phyloP scores from a whole-genome alignment of 2,329 filamentous ascomycete genomes.

The Epichloe festucae region DNA sequence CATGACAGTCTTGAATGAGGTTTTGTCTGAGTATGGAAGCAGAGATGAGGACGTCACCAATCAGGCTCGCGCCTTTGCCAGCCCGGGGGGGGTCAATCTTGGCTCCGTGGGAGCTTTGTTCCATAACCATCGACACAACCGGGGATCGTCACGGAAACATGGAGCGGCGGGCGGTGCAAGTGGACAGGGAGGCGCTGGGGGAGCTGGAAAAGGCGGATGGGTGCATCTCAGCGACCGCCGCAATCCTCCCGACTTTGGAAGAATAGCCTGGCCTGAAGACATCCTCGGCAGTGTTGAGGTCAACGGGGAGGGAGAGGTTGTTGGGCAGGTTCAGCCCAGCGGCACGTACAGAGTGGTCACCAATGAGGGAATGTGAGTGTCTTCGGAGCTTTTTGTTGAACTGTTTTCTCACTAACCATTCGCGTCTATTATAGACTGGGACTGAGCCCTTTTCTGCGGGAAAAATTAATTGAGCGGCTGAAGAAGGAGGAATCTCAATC shows the following conservation, averaged over 20 bases:
- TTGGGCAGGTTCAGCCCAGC: slow-evolving; percentile 45
- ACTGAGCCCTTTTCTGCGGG: slow-evolving; percentile 32
- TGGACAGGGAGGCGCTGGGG: slow-evolving; percentile 50
- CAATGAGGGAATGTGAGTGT: slow-evolving; percentile 52
- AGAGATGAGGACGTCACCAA: slow-evolving; percentile 41
- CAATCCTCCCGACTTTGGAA: slow-evolving; percentile 52
- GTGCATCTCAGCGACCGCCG: slow-evolving; percentile 52
- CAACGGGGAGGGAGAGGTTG: slow-evolving; percentile 40
- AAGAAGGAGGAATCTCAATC: slow-evolving; percentile 27
- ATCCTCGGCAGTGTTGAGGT: slow-evolving; percentile 58
- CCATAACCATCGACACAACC: slow-evolving; percentile 25
- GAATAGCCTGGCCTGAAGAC: slow-evolving; percentile 58
- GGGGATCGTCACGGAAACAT: slow-evolving; percentile 20
- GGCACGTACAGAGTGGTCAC: slow-evolving; percentile 53
- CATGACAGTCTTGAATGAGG: slow-evolving; percentile 43
- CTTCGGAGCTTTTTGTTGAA: background rate
- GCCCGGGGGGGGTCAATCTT: slow-evolving; percentile 40
- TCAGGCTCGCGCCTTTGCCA: slow-evolving; percentile 48
- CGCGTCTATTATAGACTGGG: slow-evolving; percentile 13
- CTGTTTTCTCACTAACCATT: slow-evolving; percentile 11
- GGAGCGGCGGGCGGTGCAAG: slow-evolving; percentile 40
- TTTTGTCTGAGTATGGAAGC: slow-evolving; percentile 40
- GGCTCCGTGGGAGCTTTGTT: slow-evolving; percentile 42
- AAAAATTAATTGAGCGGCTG: slow-evolving; percentile 40
- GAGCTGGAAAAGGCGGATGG: slow-evolving; percentile 46